Evolutionary conservation across 495 filamentous ascomycete genomes (phyloP), one percentile per base, ranked within the genome.

Genomic region (Acidiella bohemica): DNA sequence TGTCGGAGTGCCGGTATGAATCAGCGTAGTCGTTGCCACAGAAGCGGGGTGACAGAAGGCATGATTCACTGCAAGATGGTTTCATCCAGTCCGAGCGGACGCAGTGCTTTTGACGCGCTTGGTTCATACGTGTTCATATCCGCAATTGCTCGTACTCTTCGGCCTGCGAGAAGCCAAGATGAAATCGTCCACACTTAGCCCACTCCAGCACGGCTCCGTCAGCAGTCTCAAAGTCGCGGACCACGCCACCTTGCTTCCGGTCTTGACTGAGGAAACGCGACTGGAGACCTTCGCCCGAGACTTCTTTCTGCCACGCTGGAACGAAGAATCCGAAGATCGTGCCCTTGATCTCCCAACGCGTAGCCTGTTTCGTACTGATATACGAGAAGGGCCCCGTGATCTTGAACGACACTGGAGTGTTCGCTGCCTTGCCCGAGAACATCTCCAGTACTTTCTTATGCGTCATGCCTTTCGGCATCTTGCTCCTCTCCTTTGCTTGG

Each of bases 151-250:
- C 34, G 13, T 35, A 36, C 30, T 51, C 47, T 9, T 51, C 39
- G 35, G 41, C 51, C 29, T 47, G 42, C 23, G 51, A 48, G 22
- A 54, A 51, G 3, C 51, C 51, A 19, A 54, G 34, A 44, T 54
- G 51, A 25, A 54, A 45, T 21, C 47, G 16, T 5, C 51, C 51
- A 24, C 47, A 51, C 28, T 43, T 47, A 11, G 37, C 43, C 31
- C 32, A 54, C 19, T 51, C 38, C 32, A 54, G 8, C 34, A 41
- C 22, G 10, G 35, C 51, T 10, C 44, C 51, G 10, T 44, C 47
- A 8, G 34, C 47, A 17, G 39, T 45, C 42, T 54, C 48, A 27
- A 54, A 51, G 13, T 47, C 47, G 27, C 36, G 11, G 16, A 54
- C 51, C 16, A 30, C 11, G 9, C 51, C 51, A 4, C 51, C 51